phyloP scores from a whole-genome alignment of 1,139 yeast species.

The Geotrichum klebahnii region DNA sequence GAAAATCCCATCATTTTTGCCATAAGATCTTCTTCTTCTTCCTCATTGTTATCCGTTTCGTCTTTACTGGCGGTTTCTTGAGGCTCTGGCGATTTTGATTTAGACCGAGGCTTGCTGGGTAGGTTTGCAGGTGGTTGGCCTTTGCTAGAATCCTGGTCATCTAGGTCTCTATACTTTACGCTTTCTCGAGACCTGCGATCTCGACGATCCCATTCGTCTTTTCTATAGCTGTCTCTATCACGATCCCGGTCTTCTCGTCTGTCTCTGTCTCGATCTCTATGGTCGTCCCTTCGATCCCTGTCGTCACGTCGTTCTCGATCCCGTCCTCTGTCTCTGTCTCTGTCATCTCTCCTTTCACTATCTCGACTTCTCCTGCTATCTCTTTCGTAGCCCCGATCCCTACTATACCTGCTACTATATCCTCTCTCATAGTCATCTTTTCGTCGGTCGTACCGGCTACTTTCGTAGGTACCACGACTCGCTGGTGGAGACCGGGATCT shows the following conservation, averaged over 20 bases:
- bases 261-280: constrained; percentile 2
- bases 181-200: constrained; percentile 6
- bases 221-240: constrained; percentile 5
- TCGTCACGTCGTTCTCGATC: constrained; percentile 12
- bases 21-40: constrained; percentile 35
- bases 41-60: constrained; percentile 31
- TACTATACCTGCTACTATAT: constrained; percentile 1
- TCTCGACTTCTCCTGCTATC: constrained; percentile 10
- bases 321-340: background rate
- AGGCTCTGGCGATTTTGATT: constrained; percentile 36
- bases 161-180: background rate
- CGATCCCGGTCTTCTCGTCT: constrained; percentile 14
- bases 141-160: background rate
- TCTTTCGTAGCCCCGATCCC: constrained; percentile 9
- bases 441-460: constrained; percentile 10
- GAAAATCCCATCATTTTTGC: constrained; percentile 60
- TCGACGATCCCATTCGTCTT: background rate
- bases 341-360: background rate
- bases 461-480: background rate
- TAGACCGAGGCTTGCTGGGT: background rate
- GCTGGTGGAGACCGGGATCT: constrained; percentile 6
- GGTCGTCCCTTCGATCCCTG: constrained; percentile 2
- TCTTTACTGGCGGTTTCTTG: constrained; percentile 24
- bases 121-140: background rate
- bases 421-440: constrained; percentile 7